Evolutionary conservation across 768 basidiomycete species (phyloP).

Genomic region (Mycena galericulata): DNA sequence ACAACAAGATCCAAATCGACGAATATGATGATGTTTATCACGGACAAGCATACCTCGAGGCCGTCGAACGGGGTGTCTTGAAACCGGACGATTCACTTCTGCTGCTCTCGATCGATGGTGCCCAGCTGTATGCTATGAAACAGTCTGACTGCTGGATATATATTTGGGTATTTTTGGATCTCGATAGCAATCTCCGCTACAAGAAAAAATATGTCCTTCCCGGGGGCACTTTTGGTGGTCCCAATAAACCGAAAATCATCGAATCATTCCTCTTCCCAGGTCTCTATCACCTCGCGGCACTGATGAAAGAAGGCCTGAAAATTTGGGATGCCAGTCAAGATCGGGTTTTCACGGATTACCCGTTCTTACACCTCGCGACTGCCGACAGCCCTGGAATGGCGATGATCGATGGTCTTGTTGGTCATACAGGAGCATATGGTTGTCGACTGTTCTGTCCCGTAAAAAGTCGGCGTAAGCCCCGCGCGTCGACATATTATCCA

Average conservation of each 20-base stretch:
- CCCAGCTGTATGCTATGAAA: conserved; percentile 43
- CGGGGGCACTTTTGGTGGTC: too few species aligned
- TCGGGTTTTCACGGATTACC: conserved; percentile 29
- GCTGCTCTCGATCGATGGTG: conserved; percentile 42
- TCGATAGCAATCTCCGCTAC: background rate
- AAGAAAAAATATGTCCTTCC: too few species aligned
- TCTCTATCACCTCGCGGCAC: conserved; percentile 46
- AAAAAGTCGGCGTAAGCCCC: conserved; percentile 45
- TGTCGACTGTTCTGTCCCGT: conserved; percentile 50
- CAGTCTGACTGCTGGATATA: conserved; percentile 44
- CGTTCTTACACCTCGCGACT: conserved; percentile 39
- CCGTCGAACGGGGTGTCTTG: conserved; percentile 36
- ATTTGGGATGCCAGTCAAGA: conserved; percentile 46
- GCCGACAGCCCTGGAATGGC: conserved; percentile 52
- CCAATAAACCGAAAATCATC: too few species aligned
- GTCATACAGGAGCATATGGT: conserved; percentile 49
- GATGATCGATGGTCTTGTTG: conserved; percentile 47
- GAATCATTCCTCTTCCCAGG: conserved; percentile 38
- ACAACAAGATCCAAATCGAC: conserved; percentile 13
- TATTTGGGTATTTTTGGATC: too few species aligned
- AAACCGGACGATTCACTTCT: conserved; percentile 46
- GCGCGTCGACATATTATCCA: conserved; percentile 48
- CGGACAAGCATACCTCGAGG: conserved; percentile 42
- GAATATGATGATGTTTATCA: conserved; percentile 42
- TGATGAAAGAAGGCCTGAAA: conserved; percentile 45